phyloP scores from a whole-genome alignment of 352 stramenopile genomes.

The Phytophthora ramorum region DNA sequence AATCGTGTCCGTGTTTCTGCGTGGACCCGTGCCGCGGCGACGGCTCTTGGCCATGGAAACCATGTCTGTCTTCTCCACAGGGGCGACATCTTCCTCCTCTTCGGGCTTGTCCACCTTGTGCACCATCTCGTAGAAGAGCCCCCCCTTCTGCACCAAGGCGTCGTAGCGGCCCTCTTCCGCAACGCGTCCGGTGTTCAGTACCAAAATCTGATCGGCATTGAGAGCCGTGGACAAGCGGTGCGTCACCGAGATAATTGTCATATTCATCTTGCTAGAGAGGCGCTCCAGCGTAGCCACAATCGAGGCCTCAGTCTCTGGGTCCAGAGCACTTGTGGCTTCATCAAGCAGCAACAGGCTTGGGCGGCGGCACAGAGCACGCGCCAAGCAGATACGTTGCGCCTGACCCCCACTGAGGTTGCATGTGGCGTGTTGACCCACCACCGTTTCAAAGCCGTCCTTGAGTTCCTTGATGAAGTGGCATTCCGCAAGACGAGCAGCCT shows the following conservation, averaged over 20 bases:
- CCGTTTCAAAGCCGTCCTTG: slow-evolving; percentile 83
- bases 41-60: slow-evolving; percentile 40
- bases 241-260: slow-evolving; percentile 91
- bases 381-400: slow-evolving; percentile 87
- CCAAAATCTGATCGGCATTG: slow-evolving; percentile 85
- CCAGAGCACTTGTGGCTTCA: slow-evolving; percentile 88
- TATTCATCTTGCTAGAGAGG: slow-evolving; percentile 85
- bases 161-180: slow-evolving; percentile 85
- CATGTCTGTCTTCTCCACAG: slow-evolving; percentile 36
- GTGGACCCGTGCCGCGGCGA: slow-evolving; percentile 28
- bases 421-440: slow-evolving; percentile 89
- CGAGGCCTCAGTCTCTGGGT: slow-evolving; percentile 87
- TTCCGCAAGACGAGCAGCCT: slow-evolving; percentile 80
- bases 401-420: slow-evolving; percentile 88
- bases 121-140: slow-evolving; percentile 88
- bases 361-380: slow-evolving; percentile 79
- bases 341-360: slow-evolving; percentile 85
- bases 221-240: slow-evolving; percentile 85
- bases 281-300: slow-evolving; percentile 86
- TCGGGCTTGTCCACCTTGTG: slow-evolving; percentile 70
- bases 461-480: slow-evolving; percentile 87
- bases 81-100: slow-evolving; percentile 48
- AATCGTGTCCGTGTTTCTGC: slow-evolving; percentile 60
- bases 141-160: slow-evolving; percentile 65
- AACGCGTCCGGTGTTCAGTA: slow-evolving; percentile 78